phyloP scores from a whole-genome alignment of 208 protist genomes.

The Angomonas deanei region DNA sequence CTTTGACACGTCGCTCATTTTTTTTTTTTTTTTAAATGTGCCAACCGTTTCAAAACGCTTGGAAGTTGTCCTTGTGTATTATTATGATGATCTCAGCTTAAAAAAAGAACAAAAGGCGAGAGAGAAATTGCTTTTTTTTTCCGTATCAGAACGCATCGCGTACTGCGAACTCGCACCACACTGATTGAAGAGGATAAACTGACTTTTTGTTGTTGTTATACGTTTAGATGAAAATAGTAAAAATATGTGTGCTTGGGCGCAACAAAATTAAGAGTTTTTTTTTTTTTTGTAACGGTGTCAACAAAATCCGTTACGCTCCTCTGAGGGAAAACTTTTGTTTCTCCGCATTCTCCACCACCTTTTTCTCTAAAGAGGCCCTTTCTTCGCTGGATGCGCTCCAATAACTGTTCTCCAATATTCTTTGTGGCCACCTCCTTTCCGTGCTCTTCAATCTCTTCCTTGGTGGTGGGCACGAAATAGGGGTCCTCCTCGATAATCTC shows the following conservation, averaged over 20 bases:
- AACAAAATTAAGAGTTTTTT: too few relatives aligned
- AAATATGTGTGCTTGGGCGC: too few relatives aligned
- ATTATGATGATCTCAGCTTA: too few relatives aligned
- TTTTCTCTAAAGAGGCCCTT: conserved; percentile 82
- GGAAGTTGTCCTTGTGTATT: background rate
- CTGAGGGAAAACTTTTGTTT: conserved; percentile 90
- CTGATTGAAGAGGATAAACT: too few relatives aligned
- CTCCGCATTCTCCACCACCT: conserved; percentile 79
- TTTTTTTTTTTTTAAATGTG: conserved; percentile 7
- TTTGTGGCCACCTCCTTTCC: conserved; percentile 86
- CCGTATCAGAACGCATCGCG: too few relatives aligned
- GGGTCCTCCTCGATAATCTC: conserved; percentile 92
- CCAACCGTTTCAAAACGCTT: background rate
- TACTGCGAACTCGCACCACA: too few relatives aligned
- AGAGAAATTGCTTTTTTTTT: too few relatives aligned
- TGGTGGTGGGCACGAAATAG: conserved; percentile 94
- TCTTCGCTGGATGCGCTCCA: conserved; percentile 81
- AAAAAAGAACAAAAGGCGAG: too few relatives aligned
- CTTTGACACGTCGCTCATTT: background rate
- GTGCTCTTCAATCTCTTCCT: conserved; percentile 96
- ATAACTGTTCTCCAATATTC: conserved; percentile 82
- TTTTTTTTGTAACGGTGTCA: background rate
- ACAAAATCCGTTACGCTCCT: conserved; percentile 36
- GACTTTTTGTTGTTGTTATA: too few relatives aligned
- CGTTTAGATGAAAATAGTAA: too few relatives aligned